Percentiles rank a stretch among this genome's conserved stretches.
These are phyloP conservation scores for Fraxinus greggii DNA, from an alignment of 305 asterid species.

Conservation along the genomic window DNA sequence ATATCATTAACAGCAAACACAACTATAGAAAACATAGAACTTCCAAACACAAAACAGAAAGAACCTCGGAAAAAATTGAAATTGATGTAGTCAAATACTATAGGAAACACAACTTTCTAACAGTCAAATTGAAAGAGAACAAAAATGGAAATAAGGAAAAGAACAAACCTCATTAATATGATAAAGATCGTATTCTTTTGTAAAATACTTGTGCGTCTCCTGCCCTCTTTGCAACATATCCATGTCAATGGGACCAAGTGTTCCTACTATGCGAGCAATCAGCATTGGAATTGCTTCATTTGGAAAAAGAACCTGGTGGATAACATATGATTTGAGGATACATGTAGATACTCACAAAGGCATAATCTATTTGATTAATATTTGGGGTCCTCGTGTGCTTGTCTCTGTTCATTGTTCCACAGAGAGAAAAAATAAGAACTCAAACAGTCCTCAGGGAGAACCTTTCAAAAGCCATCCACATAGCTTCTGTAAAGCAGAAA, in stretches of 20 bases:
- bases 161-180: constrained; percentile 63
- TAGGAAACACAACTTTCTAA: background rate
- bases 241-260: constrained; percentile 69
- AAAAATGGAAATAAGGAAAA: background rate
- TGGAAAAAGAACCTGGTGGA: constrained; percentile 83
- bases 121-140: background rate
- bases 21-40: background rate
- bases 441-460: background rate
- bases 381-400: background rate
- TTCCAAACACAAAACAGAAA: background rate
- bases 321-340: constrained; percentile 5
- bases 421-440: background rate
- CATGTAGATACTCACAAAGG: background rate
- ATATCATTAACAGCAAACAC: background rate
- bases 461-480: background rate
- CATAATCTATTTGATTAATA: background rate
- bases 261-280: constrained; percentile 73
- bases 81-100: background rate
- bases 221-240: constrained; percentile 73
- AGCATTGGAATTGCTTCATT: constrained; percentile 68
- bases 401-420: background rate
- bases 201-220: constrained; percentile 79
- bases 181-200: constrained; percentile 73
- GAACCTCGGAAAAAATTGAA: background rate
- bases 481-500: background rate